Evolutionary conservation across 228 moss, liverwort and hornwort genomes (phyloP).

Genomic region (Sphagnum magellanicum): DNA sequence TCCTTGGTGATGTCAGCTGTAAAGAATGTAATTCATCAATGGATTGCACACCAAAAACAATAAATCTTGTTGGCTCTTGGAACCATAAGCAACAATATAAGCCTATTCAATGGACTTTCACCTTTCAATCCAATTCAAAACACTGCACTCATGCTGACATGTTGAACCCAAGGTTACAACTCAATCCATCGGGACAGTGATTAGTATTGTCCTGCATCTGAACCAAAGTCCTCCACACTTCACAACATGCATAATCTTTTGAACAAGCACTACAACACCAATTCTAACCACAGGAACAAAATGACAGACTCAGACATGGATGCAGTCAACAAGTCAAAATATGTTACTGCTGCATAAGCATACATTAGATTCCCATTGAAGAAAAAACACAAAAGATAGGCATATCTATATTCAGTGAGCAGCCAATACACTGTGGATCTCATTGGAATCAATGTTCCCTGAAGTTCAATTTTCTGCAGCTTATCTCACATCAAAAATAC

Average conservation of each 20-base stretch:
- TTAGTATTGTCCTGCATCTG: neutral
- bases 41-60: neutral
- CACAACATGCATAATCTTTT: too few relatives aligned
- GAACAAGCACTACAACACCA: too few relatives aligned
- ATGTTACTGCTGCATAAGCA: neutral
- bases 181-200: neutral
- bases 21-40: neutral
- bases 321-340: too few relatives aligned
- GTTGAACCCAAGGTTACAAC: too few relatives aligned
- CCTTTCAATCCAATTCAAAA: neutral
- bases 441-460: neutral
- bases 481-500: too few relatives aligned
- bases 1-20: constrained; percentile 26
- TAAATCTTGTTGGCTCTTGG: neutral
- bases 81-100: neutral
- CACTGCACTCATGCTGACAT: neutral
- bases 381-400: neutral
- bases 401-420: neutral
- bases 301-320: too few relatives aligned
- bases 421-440: neutral
- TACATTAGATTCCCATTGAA: neutral
- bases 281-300: too few relatives aligned
- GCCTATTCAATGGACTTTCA: neutral
- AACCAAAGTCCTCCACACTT: too few relatives aligned
- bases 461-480: too few relatives aligned